Evolutionary conservation across 2,329 filamentous ascomycete species (phyloP).

Genomic region (Orbilia javanica): DNA sequence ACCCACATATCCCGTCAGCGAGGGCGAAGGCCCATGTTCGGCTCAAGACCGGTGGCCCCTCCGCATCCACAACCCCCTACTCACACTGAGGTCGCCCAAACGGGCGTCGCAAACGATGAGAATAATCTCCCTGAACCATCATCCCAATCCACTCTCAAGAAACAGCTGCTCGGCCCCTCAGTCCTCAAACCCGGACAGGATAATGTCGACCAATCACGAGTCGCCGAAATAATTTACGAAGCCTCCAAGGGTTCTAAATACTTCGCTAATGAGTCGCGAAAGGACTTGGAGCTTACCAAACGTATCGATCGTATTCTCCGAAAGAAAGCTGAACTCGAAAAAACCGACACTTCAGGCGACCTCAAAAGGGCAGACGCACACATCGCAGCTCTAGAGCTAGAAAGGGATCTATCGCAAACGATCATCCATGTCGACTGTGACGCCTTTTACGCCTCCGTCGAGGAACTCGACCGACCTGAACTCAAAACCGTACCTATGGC

Average conservation of each 20-base stretch:
- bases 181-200: slow-evolving; percentile 95
- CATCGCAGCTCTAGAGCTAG: slow-evolving; percentile 70
- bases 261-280: slow-evolving; percentile 88
- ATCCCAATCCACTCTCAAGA: slow-evolving; percentile 52
- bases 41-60: slow-evolving; percentile 14
- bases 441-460: slow-evolving; percentile 96
- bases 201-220: slow-evolving; percentile 83
- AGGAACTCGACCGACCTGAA: slow-evolving; percentile 69
- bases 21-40: slow-evolving; percentile 43
- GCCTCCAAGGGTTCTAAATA: slow-evolving; percentile 96
- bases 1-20: slow-evolving; percentile 34
- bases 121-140: slow-evolving; percentile 29
- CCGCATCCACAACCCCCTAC: slow-evolving; percentile 8
- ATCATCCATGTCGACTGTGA: slow-evolving; percentile 97
- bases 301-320: slow-evolving; percentile 85
- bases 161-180: slow-evolving; percentile 81
- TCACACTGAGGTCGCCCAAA: slow-evolving; percentile 11
- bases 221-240: slow-evolving; percentile 96
- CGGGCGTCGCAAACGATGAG: background rate
- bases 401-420: slow-evolving; percentile 83
- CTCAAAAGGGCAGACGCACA: slow-evolving; percentile 80
- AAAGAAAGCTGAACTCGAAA: slow-evolving; percentile 81
- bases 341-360: slow-evolving; percentile 79
- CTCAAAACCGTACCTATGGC: slow-evolving; percentile 78
- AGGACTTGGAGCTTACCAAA: slow-evolving; percentile 82